Percentiles rank a stretch among this genome's conserved stretches.
Evolutionary conservation across 495 filamentous ascomycete species (phyloP).

Genomic region (Tuber indicum): DNA sequence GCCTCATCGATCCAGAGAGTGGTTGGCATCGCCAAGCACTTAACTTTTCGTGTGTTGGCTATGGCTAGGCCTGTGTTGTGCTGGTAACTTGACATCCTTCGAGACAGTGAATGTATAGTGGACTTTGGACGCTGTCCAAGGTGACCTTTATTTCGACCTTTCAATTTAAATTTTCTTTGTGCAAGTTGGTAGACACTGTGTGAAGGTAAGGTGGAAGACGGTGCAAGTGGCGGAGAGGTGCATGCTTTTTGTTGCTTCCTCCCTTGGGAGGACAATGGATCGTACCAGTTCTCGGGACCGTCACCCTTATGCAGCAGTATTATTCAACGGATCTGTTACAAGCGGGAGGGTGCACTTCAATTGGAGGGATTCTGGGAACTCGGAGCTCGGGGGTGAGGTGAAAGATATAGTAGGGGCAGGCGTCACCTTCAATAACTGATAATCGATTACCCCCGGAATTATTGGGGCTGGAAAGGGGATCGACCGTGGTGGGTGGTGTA

Average conservation of each 20-base stretch:
- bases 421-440: constrained; percentile 29
- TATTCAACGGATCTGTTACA: constrained; percentile 29
- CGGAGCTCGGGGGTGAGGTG: constrained; percentile 38
- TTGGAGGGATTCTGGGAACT: constrained; percentile 38
- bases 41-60: constrained; percentile 30
- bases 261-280: constrained; percentile 29
- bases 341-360: constrained; percentile 35
- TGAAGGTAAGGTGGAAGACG: background rate
- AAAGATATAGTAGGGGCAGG: constrained; percentile 35
- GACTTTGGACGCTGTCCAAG: constrained; percentile 17
- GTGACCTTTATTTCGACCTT: constrained; percentile 15
- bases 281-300: constrained; percentile 23
- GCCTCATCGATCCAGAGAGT: constrained; percentile 35
- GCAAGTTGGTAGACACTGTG: background rate
- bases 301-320: constrained; percentile 27
- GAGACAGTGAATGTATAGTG: constrained; percentile 38
- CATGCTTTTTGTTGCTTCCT: constrained; percentile 32
- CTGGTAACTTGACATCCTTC: constrained; percentile 26
- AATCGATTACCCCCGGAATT: constrained; percentile 36
- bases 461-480: constrained; percentile 15
- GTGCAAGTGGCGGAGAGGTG: constrained; percentile 26
- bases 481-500: background rate
- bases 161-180: background rate
- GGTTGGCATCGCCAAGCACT: constrained; percentile 33
- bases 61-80: constrained; percentile 28